A percentile compares a stretch with the other conserved stretches of the same genome.
Evolutionary conservation across 2,329 filamentous ascomycete species (phyloP).

Genomic region (Alternaria panax): DNA sequence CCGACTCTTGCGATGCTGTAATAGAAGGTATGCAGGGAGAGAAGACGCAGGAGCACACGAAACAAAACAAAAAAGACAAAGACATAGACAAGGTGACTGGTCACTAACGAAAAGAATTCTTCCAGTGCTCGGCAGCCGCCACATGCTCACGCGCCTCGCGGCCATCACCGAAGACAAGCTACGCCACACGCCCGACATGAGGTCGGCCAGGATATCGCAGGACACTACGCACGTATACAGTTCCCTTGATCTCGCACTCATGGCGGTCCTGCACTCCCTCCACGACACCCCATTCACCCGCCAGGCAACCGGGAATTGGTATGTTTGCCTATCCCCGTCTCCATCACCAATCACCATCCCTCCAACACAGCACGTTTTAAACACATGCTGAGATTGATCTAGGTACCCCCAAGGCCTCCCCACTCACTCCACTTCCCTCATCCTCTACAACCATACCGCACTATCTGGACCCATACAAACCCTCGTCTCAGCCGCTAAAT

Average conservation of each 20-base stretch:
- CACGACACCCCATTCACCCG: background rate
- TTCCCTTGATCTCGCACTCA: conserved; percentile 1
- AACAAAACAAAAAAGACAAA: too few species aligned
- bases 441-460: conserved; percentile 3
- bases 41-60: too few species aligned
- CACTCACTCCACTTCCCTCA: background rate
- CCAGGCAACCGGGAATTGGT: conserved; percentile 2
- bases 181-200: background rate
- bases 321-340: background rate
- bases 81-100: background rate
- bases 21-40: too few species aligned
- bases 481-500: background rate
- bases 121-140: conserved; percentile 4
- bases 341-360: too few species aligned
- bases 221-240: background rate
- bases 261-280: conserved; percentile 8
- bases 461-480: background rate
- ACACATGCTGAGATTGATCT: background rate
- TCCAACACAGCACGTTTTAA: rapidly evolving
- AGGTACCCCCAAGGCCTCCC: conserved; percentile 9
- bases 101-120: background rate
- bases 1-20: too few species aligned
- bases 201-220: background rate
- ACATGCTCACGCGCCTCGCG: conserved; percentile 3
- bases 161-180: conserved; percentile 5